These are phyloP conservation scores for Penicillium ochrochloron DNA, from an alignment of 495 filamentous ascomycete genomes.

Conservation along the genomic window DNA sequence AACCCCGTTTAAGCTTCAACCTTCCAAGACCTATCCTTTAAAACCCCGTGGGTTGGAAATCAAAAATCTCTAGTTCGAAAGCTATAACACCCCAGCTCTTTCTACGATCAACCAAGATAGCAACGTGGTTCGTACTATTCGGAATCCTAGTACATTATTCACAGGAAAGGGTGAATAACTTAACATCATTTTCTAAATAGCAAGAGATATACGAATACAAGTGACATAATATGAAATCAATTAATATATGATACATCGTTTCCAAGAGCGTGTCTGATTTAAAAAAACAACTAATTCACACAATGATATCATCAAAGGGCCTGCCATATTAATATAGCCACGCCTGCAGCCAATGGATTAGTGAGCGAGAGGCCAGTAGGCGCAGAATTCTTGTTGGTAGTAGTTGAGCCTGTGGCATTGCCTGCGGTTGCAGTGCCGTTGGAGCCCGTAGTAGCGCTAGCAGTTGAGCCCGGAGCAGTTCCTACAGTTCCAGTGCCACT, in stretches of 20 bases:
- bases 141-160: not conserved
- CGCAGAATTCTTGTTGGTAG: conserved; percentile 28
- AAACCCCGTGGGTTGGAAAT: no score
- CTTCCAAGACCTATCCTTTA: no score
- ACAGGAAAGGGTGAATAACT: not conserved
- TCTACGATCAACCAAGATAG: no score
- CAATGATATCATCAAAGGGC: conserved; percentile 23
- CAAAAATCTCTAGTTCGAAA: no score
- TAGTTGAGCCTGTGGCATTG: conserved; percentile 16
- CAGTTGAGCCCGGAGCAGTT: conserved; percentile 15
- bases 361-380: conserved; percentile 21
- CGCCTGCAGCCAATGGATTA: conserved; percentile 24
- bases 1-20: no score
- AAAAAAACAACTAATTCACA: conserved; percentile 19
- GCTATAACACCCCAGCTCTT: no score
- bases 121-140: not conserved
- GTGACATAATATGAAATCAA: conserved; percentile 17
- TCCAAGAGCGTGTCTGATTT: conserved; percentile 14
- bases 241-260: conserved; percentile 17
- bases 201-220: conserved; percentile 21
- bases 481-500: conserved; percentile 22
- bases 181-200: conserved; percentile 16
- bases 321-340: conserved; percentile 25
- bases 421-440: not conserved
- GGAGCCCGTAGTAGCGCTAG: conserved; percentile 14